Percentiles rank a stretch among this genome's conserved stretches.
Conservation (phyloP, 495 filamentous ascomycete genomes). For the Neurospora intermedia region DNA sequence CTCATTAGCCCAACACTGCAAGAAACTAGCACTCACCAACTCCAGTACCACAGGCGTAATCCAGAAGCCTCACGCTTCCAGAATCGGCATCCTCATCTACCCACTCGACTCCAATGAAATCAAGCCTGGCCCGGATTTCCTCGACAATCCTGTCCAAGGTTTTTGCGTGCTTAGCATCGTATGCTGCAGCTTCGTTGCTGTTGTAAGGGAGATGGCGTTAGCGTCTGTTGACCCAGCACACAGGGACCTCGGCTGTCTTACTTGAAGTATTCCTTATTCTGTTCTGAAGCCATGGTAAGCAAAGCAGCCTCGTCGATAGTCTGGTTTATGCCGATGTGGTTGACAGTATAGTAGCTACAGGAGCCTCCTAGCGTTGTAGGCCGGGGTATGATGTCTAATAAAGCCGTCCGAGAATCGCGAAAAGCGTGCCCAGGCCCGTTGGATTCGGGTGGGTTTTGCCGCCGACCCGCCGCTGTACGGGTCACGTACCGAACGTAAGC, state of each 20-base stretch:
- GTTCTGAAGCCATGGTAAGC: slow-evolving; percentile 13
- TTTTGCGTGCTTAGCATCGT: slow-evolving; percentile 32
- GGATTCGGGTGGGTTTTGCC: neutral
- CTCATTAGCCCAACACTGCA: neutral
- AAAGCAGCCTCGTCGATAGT: neutral
- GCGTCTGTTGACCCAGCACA: neutral
- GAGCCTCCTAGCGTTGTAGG: neutral
- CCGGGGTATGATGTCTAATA: neutral
- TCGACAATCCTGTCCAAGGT: slow-evolving; percentile 29
- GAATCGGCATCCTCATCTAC: slow-evolving; percentile 19
- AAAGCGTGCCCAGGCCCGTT: neutral
- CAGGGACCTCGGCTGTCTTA: slow-evolving; percentile 13
- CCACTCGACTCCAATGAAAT: slow-evolving; percentile 55
- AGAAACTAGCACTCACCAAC: slow-evolving; percentile 28
- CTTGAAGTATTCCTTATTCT: slow-evolving; percentile 38
- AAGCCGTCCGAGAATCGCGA: neutral
- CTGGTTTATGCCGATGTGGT: neutral
- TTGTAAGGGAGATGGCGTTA: neutral
- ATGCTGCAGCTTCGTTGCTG: slow-evolving; percentile 30
- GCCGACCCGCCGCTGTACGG: neutral
- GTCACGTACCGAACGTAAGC: neutral
- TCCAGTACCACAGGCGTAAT: slow-evolving; percentile 71
- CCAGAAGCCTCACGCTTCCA: slow-evolving; percentile 46
- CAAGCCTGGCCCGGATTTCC: slow-evolving; percentile 39
- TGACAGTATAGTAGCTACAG: neutral